These are phyloP conservation scores for Hypoxylon subgilvum DNA, from an alignment of 495 filamentous ascomycete species.

Conservation along the genomic window DNA sequence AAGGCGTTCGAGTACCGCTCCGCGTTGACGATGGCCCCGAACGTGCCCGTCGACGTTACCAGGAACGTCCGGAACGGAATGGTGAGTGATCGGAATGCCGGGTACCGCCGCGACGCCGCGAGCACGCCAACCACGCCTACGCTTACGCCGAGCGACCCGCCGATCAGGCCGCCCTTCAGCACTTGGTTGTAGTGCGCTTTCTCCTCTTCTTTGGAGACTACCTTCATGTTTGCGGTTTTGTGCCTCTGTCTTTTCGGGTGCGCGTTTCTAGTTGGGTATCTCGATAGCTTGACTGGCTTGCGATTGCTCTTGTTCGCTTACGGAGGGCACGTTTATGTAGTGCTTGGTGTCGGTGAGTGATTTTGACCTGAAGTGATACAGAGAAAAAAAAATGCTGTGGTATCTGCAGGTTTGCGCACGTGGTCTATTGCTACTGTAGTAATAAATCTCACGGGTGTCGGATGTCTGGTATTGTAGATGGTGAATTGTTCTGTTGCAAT, in stretches of 20 bases:
- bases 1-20: conserved; percentile 78
- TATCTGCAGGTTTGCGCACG: conserved; percentile 7
- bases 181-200: conserved; percentile 66
- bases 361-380: background rate
- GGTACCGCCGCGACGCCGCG: conserved; percentile 66
- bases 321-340: no score
- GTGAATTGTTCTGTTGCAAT: conserved; percentile 7
- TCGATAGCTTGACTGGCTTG: background rate
- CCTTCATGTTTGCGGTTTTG: conserved; percentile 72
- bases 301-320: no score
- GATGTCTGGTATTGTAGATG: background rate
- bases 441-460: background rate
- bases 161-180: conserved; percentile 76
- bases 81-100: conserved; percentile 77
- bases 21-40: conserved; percentile 82
- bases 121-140: conserved; percentile 69
- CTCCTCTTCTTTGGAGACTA: conserved; percentile 94
- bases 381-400: no score
- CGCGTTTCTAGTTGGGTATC: background rate
- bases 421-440: conserved; percentile 6
- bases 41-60: conserved; percentile 80
- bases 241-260: conserved; percentile 2
- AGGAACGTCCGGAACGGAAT: conserved; percentile 90
- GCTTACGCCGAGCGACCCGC: conserved; percentile 68
- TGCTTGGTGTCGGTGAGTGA: no score